Conservation (phyloP, 2,329 filamentous ascomycete genomes). For the Davidsoniella neocaledoniae region DNA sequence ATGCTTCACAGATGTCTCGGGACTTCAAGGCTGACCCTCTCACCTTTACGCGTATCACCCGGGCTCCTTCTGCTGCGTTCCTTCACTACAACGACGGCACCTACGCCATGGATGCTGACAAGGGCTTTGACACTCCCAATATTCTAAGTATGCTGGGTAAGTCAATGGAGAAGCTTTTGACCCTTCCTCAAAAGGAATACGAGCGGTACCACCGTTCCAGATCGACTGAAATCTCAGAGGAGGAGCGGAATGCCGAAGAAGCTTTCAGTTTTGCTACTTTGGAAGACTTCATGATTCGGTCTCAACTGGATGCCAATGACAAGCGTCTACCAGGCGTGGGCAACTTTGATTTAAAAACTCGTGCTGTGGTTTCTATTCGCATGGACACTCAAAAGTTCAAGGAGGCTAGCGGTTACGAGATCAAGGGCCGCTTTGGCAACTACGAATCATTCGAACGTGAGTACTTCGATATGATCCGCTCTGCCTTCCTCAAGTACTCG, state of each 20-base stretch:
- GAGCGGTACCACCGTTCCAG: constrained; percentile 63
- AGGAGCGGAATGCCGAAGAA: constrained; percentile 56
- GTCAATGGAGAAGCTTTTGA: constrained; percentile 91
- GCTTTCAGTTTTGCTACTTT: constrained; percentile 76
- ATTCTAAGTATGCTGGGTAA: constrained; percentile 85
- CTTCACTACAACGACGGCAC: constrained; percentile 65
- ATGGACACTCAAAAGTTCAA: constrained; percentile 65
- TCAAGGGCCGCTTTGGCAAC: constrained; percentile 54
- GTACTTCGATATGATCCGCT: constrained; percentile 90
- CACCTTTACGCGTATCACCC: constrained; percentile 55
- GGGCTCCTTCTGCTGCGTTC: constrained; percentile 64
- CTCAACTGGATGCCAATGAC: constrained; percentile 85
- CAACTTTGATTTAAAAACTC: constrained; percentile 92
- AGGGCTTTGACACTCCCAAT: constrained; percentile 71
- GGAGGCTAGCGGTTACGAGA: constrained; percentile 71
- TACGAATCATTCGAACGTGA: constrained; percentile 92
- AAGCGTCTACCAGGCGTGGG: constrained; percentile 72
- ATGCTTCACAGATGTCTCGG: constrained; percentile 48
- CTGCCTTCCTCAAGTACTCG: constrained; percentile 92
- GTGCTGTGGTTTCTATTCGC: constrained; percentile 78
- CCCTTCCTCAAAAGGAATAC: constrained; percentile 63
- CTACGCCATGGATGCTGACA: constrained; percentile 93
- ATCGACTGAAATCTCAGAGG: constrained; percentile 51
- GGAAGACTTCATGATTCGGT: constrained; percentile 83
- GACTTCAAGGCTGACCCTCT: constrained; percentile 43